Conservation (phyloP, 805 yeast species). For the Saccharomycopsis sp. region DNA sequence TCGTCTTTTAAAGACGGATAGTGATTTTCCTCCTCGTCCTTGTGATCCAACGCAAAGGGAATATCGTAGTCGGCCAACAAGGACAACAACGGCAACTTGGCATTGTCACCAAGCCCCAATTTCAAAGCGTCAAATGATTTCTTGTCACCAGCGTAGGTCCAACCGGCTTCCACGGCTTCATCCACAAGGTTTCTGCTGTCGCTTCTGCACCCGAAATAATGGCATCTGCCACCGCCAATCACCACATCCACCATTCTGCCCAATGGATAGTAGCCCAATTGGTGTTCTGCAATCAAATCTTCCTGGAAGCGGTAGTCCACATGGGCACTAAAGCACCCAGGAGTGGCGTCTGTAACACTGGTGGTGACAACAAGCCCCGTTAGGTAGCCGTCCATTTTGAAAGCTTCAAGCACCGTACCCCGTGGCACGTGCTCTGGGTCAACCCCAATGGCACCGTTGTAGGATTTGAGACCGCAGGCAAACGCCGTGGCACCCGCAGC, state of each 20-base stretch:
- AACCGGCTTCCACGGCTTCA: slow-evolving; percentile 53
- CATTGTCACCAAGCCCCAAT: slow-evolving; percentile 47
- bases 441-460: slow-evolving; percentile 91
- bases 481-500: slow-evolving; percentile 98
- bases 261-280: slow-evolving; percentile 70
- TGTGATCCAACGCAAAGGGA: slow-evolving; percentile 78
- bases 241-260: slow-evolving; percentile 77
- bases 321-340: slow-evolving; percentile 82
- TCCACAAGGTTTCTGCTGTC: slow-evolving; percentile 63
- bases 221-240: slow-evolving; percentile 88
- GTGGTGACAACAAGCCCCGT: slow-evolving; percentile 94
- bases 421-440: slow-evolving; percentile 60
- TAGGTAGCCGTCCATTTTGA: slow-evolving; percentile 66
- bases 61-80: slow-evolving; percentile 69
- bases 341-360: slow-evolving; percentile 89
- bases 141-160: slow-evolving; percentile 55
- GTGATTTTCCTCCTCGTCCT: slow-evolving; percentile 28
- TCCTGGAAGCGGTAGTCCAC: slow-evolving; percentile 69
- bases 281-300: slow-evolving; percentile 80
- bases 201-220: slow-evolving; percentile 63
- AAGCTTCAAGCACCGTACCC: slow-evolving; percentile 83
- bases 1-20: slow-evolving; percentile 78
- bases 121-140: slow-evolving; percentile 47
- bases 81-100: slow-evolving; percentile 67
- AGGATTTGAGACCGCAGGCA: slow-evolving; percentile 72